Base-by-base conservation (phyloP, 2,329 filamentous ascomycete species). In the Monosporascus ibericus region DNA sequence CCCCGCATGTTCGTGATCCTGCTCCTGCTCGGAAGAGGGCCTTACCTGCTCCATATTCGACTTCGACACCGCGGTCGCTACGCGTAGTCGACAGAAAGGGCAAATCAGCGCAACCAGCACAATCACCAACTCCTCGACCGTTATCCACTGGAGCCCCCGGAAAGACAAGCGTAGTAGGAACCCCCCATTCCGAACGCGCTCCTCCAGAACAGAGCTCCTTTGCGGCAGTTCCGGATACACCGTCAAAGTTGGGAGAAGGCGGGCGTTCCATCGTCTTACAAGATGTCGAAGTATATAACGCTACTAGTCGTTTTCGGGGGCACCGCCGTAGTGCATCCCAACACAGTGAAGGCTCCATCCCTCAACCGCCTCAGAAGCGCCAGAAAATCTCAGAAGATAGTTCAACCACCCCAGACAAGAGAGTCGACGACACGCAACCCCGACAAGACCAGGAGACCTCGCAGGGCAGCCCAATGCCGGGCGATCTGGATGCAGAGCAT, bases 241-340 rank as follows among this genome's bases (percentile, higher is more conserved):
- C 24, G 14, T 34, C 18, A 30, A 44, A 34, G 1, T 17, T 36
- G 7, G 39, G 34, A 44, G 39, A 52, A 48, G 27, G 44, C 24
- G 44, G 51, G 20, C 48, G 58, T 14, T 55, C 55, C 42, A 55
- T 65, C 38, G 17, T 60, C 25, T 44, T 65, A 8, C 58, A 60
- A 47, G 53, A 64, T 47, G 49, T 65, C 1, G 54, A 63, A 47
- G 60, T 60, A 15, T 63, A 59, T 38, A 55, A 62, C 52, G 53
- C 56, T 50, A 57, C 59, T 30, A 52, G 60, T 25, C 53, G 54
- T 36, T 49, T 14, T 7, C 48, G 15, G 22, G 38, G 37, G 15
- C 38, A 17, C 8, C 36, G 37, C 9, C 22, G 11, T 40, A 49
- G 42, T 20, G 6, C 34, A 24, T 18, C 37, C 30, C 18, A 18